phyloP scores from a whole-genome alignment of 169 alveolate genomes.

The Theileria equi region DNA sequence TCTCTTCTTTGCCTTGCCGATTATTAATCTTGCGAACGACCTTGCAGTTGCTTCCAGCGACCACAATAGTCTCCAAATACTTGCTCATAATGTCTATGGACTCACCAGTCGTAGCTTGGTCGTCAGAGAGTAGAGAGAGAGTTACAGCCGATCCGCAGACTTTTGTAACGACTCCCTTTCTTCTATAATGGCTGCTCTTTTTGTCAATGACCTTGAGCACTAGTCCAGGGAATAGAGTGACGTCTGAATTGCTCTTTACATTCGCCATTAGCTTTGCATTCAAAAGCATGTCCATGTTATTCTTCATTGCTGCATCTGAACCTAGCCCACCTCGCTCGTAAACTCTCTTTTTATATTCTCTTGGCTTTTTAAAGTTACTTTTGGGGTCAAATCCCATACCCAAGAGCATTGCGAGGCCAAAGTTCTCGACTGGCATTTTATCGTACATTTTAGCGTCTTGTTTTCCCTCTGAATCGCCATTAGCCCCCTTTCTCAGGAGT shows the following conservation, averaged over 20 bases:
- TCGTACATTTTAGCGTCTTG: slow-evolving; percentile 34
- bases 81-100: background rate
- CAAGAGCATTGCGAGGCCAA: slow-evolving; percentile 72
- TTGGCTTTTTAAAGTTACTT: slow-evolving; percentile 38
- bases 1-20: slow-evolving; percentile 17
- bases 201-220: slow-evolving; percentile 31
- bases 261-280: slow-evolving; percentile 42
- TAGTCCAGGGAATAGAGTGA: slow-evolving; percentile 38
- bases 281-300: slow-evolving; percentile 41
- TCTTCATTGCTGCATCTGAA: slow-evolving; percentile 50
- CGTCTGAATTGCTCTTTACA: slow-evolving; percentile 21
- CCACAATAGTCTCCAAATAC: slow-evolving; percentile 43
- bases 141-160: background rate
- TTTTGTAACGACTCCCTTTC: slow-evolving; percentile 29
- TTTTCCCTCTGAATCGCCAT: background rate
- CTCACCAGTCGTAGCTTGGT: background rate
- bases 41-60: slow-evolving; percentile 19
- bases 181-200: slow-evolving; percentile 8
- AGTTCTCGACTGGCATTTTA: slow-evolving; percentile 64
- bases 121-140: slow-evolving; percentile 5
- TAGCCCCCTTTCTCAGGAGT: slow-evolving; percentile 11
- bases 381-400: slow-evolving; percentile 74
- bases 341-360: slow-evolving; percentile 47
- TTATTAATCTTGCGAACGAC: slow-evolving; percentile 36
- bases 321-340: slow-evolving; percentile 69